Base-by-base conservation (phyloP, 1,139 yeast genomes). In the Tardiomyces digboiensis region DNA sequence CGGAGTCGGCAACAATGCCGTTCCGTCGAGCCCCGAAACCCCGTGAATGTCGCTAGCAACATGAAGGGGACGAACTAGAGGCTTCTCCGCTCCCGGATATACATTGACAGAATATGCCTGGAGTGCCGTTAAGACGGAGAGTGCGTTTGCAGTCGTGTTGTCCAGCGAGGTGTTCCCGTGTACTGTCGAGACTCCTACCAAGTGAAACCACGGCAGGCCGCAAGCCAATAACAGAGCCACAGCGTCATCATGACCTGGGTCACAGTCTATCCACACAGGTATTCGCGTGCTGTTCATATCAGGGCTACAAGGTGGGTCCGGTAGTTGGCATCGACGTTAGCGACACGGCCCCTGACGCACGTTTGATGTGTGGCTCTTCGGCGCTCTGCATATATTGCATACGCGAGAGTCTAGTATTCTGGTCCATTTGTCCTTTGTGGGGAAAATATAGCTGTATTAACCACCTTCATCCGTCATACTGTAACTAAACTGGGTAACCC, bases 161-260 rank as follows among this genome's bases (percentile, higher is more conserved):
- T 67, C 68, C 16, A 84, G 66, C 2, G 87, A 72, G 0, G 91
- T 80, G 55, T 85, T 85, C 1, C 97, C 97, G 57, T 80, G 84
- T 7, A 83, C 85, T 0, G 95, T 82, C 18, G 94, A 82, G 22
- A 87, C 73, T 1, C 95, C 96, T 3, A 82, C 59, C 8, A 87
- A 64, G 10, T 77, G 59, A 58, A 80, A 76, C 37, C 71, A 64
- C 0, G 84, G 84, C 50, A 77, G 73, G 57, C 73, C 78, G 4
- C 77, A 66, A 0, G 85, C 76, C 36, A 87, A 55, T 18, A 84
- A 65, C 7, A 87, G 69, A 8, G 94, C 95, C 43, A 85, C 75
- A 2, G 87, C 84, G 57, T 87, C 97, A 59, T 87, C 96, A 55
- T 84, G 91, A 2, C 95, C 95, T 0, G 95, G 94, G 59, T 87